These are phyloP conservation scores for Coelastrella sp. DNA, from an alignment of 139 green algal species.

Conservation along the genomic window DNA sequence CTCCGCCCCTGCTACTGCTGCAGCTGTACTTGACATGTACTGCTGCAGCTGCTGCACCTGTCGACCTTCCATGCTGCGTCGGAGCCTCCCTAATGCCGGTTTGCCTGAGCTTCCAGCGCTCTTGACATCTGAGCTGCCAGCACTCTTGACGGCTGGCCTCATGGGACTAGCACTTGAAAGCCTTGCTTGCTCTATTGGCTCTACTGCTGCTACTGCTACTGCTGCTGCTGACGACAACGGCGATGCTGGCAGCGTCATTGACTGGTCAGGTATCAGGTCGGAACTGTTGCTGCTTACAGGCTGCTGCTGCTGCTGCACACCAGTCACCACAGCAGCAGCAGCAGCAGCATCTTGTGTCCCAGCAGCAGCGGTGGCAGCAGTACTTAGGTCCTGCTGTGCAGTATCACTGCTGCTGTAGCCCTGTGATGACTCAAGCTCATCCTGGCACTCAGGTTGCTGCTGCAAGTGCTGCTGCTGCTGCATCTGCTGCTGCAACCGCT, in stretches of 20 bases:
- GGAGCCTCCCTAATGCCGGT: constrained; percentile 2
- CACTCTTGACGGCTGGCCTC: too few species aligned
- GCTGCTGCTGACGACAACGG: neutral
- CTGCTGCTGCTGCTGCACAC: neutral
- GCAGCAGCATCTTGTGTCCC: neutral
- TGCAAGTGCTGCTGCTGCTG: constrained; percentile 21
- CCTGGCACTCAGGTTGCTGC: neutral
- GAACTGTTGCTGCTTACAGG: neutral
- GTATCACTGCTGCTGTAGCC: neutral
- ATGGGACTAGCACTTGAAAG: too few species aligned
- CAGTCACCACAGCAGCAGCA: neutral
- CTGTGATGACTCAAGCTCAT: neutral
- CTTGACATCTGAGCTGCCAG: too few species aligned
- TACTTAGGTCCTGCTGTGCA: too few species aligned
- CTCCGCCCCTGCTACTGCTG: neutral
- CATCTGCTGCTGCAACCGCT: neutral
- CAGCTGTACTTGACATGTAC: neutral
- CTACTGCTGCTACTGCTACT: neutral
- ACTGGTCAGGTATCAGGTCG: neutral
- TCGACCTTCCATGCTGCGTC: neutral
- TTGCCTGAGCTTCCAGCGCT: too few species aligned
- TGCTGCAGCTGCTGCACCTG: constrained; percentile 38
- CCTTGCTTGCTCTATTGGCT: neutral
- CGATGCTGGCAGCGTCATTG: neutral
- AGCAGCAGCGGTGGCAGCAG: neutral